Percentiles rank a stretch among this genome's conserved stretches.
Evolutionary conservation across 1,284 basidiomycete species (phyloP).

Genomic region (Heliocybe sulcata): DNA sequence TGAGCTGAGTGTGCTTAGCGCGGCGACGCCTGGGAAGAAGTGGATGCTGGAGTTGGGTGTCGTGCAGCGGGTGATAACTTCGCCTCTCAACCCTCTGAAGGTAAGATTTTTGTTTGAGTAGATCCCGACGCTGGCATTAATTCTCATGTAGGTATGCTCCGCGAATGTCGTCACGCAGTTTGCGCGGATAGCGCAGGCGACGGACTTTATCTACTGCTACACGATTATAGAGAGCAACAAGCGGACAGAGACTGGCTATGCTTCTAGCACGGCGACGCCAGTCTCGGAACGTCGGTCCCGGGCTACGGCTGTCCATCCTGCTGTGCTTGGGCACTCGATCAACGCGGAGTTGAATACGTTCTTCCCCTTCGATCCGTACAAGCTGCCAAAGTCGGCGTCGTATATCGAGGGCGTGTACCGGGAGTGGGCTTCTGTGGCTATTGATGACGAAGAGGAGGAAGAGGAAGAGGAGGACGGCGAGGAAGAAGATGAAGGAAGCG

Average conservation of each 20-base stretch:
- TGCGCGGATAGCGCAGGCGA: slow-evolving; percentile 87
- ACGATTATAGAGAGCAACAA: slow-evolving; percentile 87
- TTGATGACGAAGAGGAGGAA: slow-evolving; percentile 63
- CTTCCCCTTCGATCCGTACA: slow-evolving; percentile 99
- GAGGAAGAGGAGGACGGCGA: slow-evolving; percentile 44
- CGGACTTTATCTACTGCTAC: slow-evolving; percentile 93
- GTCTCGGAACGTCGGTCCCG: not conserved
- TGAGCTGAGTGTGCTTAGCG: slow-evolving; percentile 23
- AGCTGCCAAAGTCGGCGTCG: slow-evolving; percentile 66
- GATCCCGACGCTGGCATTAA: not conserved
- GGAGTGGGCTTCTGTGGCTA: slow-evolving; percentile 72
- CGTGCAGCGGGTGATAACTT: slow-evolving; percentile 78
- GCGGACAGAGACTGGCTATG: slow-evolving; percentile 34
- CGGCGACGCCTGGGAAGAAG: slow-evolving; percentile 33
- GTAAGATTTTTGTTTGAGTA: slow-evolving; percentile 32
- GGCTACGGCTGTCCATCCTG: slow-evolving; percentile 16
- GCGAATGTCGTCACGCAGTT: slow-evolving; percentile 90
- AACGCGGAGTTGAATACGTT: slow-evolving; percentile 85
- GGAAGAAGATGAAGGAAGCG: slow-evolving; percentile 26
- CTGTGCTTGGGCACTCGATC: slow-evolving; percentile 30
- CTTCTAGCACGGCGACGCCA: slow-evolving; percentile 1
- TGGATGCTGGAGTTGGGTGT: slow-evolving; percentile 86
- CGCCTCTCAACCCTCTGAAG: slow-evolving; percentile 86
- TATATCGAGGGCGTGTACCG: slow-evolving; percentile 70
- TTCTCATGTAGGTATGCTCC: slow-evolving; percentile 70